These are phyloP conservation scores for Globisporangium perplexum DNA, from an alignment of 352 stramenopile genomes.

Conservation along the genomic window DNA sequence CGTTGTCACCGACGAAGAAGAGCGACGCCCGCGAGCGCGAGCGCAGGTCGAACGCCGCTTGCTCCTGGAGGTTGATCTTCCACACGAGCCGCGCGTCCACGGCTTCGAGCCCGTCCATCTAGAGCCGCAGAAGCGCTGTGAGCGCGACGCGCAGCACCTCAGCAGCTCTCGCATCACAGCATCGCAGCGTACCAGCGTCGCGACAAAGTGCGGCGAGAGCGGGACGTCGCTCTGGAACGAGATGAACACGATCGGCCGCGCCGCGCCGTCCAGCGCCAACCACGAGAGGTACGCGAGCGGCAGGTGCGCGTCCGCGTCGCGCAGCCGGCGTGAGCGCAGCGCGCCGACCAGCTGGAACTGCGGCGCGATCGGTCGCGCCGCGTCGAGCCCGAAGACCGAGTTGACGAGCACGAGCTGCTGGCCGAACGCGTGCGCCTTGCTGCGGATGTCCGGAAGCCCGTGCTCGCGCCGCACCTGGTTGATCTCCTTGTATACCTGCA, in stretches of 20 bases:
- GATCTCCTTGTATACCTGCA: constrained; percentile 59
- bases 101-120: constrained; percentile 57
- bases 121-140: neutral
- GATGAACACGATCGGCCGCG: constrained; percentile 49
- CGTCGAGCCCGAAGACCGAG: constrained; percentile 79
- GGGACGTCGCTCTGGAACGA: constrained; percentile 44
- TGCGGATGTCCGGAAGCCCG: constrained; percentile 37
- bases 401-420: constrained; percentile 72
- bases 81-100: constrained; percentile 48
- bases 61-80: constrained; percentile 50
- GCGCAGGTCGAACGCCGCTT: constrained; percentile 51
- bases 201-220: constrained; percentile 49
- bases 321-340: constrained; percentile 26
- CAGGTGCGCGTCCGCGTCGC: constrained; percentile 13
- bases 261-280: constrained; percentile 22
- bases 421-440: constrained; percentile 49
- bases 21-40: constrained; percentile 36
- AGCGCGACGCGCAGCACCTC: constrained; percentile 7
- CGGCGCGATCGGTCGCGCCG: constrained; percentile 62
- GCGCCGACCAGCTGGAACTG: constrained; percentile 76
- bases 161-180: no score
- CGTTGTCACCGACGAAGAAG: constrained; percentile 41
- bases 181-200: constrained; percentile 31
- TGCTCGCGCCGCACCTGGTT: constrained; percentile 50
- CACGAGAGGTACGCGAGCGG: constrained; percentile 28